Percentiles rank a stretch among this genome's conserved stretches.
phyloP scores from a whole-genome alignment of 2,329 filamentous ascomycete species.

The Epichloe coenophiala region DNA sequence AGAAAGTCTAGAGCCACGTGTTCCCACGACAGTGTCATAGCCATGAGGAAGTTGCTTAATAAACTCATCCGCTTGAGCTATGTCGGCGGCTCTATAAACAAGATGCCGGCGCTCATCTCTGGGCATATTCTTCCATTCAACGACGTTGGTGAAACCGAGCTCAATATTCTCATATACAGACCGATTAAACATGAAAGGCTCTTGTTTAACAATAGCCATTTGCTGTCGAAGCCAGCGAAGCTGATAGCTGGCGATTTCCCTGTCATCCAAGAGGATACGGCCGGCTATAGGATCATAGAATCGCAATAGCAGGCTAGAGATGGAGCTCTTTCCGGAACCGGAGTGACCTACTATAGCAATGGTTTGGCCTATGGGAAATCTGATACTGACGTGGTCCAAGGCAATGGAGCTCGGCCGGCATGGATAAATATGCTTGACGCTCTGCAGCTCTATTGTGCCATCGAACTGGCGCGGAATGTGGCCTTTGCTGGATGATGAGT shows the following conservation, averaged over 20 bases:
- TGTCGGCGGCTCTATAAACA: constrained; percentile 4
- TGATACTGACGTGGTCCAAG: constrained; percentile 20
- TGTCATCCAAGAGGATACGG: constrained; percentile 21
- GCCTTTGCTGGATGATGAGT: constrained; percentile 19
- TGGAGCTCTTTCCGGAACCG: constrained; percentile 37
- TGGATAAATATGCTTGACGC: constrained; percentile 37
- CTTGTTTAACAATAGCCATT: constrained; percentile 34
- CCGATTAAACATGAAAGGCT: constrained; percentile 31
- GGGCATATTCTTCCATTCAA: constrained; percentile 16
- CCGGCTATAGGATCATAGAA: constrained; percentile 37
- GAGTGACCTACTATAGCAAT: constrained; percentile 41
- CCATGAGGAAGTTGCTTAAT: constrained; percentile 6
- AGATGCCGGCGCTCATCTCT: not conserved
- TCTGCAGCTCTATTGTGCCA: constrained; percentile 26
- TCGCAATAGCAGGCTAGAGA: constrained; percentile 34
- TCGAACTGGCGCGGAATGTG: constrained; percentile 9
- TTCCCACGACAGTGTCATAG: constrained; percentile 8
- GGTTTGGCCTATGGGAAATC: constrained; percentile 25
- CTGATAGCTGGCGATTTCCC: constrained; percentile 24
- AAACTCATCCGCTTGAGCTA: constrained; percentile 8
- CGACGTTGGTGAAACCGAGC: constrained; percentile 24
- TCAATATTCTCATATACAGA: constrained; percentile 8
- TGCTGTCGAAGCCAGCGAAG: constrained; percentile 32
- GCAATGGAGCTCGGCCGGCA: constrained; percentile 30
- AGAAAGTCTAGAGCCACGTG: constrained; percentile 4